Percentiles rank a stretch among this genome's conserved stretches.
Conservation (phyloP, 768 basidiomycete genomes). For the Phaeotremella skinneri region DNA sequence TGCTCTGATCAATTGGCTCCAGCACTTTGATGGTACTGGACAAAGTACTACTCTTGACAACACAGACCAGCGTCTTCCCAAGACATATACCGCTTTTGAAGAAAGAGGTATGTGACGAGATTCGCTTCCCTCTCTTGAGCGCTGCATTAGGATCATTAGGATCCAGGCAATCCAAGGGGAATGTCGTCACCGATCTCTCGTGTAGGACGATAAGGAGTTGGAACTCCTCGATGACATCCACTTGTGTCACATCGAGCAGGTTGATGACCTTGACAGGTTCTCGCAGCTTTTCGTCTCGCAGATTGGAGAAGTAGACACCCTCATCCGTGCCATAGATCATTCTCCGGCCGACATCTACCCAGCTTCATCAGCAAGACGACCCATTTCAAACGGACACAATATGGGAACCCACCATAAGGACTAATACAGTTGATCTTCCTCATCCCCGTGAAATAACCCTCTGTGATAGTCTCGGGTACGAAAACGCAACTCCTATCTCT, state of each 20-base stretch:
- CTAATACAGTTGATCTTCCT: constrained; percentile 93
- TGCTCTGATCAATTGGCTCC: constrained; percentile 91
- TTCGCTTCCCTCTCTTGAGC: constrained; percentile 87
- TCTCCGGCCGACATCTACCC: constrained; percentile 73
- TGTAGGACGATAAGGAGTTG: constrained; percentile 96
- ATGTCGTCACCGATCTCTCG: constrained; percentile 96
- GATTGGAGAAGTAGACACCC: constrained; percentile 90
- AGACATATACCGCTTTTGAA: constrained; percentile 96
- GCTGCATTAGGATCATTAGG: constrained; percentile 85
- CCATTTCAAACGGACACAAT: not conserved
- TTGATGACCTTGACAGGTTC: constrained; percentile 82
- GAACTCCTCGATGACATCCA: constrained; percentile 94
- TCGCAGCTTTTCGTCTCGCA: constrained; percentile 70
- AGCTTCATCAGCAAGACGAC: not conserved
- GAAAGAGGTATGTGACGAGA: constrained; percentile 93
- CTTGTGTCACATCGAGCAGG: constrained; percentile 83
- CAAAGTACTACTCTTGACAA: constrained; percentile 90
- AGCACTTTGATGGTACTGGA: constrained; percentile 97
- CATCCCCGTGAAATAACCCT: constrained; percentile 78
- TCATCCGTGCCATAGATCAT: constrained; percentile 97
- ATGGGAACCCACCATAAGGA: constrained; percentile 70
- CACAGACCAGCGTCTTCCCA: constrained; percentile 85
- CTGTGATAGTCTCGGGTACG: constrained; percentile 76
- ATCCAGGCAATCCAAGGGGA: constrained; percentile 89
- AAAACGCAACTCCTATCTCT: constrained; percentile 81